Percentiles rank a stretch among this genome's conserved stretches.
Conservation (phyloP, 306 rosid species). For the Fragaria vesca region DNA sequence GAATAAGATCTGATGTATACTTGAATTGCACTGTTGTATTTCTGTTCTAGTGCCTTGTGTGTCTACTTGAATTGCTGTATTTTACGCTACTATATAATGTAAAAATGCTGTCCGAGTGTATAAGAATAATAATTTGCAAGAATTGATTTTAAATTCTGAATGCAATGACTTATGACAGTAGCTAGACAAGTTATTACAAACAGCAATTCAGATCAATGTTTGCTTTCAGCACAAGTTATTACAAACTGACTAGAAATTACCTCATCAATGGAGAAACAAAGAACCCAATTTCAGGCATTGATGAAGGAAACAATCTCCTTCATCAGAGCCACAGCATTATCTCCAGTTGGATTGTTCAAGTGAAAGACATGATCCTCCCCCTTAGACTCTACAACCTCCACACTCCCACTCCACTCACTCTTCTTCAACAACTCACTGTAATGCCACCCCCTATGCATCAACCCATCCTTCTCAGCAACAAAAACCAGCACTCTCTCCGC, state of each 20-base stretch:
- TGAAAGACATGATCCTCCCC: constrained; percentile 64
- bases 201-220: not conserved
- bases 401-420: constrained; percentile 49
- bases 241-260: not conserved
- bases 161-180: not conserved
- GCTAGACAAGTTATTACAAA: not conserved
- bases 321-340: constrained; percentile 37
- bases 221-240: constrained; percentile 1
- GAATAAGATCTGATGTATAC: no score
- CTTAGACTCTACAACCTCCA: constrained; percentile 40
- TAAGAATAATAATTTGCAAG: not conserved
- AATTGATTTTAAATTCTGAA: not conserved
- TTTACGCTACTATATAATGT: not conserved
- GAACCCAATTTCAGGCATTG: constrained; percentile 5
- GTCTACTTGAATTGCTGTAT: not conserved
- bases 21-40: not conserved
- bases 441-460: constrained; percentile 47
- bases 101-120: not conserved
- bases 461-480: constrained; percentile 62
- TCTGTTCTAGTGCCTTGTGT: not conserved
- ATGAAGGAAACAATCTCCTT: constrained; percentile 36
- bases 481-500: constrained; percentile 52
- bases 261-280: not conserved
- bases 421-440: constrained; percentile 47
- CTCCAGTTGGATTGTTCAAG: constrained; percentile 38